Evolutionary conservation across 495 filamentous ascomycete species (phyloP).

Genomic region (Xylaria bambusicola): DNA sequence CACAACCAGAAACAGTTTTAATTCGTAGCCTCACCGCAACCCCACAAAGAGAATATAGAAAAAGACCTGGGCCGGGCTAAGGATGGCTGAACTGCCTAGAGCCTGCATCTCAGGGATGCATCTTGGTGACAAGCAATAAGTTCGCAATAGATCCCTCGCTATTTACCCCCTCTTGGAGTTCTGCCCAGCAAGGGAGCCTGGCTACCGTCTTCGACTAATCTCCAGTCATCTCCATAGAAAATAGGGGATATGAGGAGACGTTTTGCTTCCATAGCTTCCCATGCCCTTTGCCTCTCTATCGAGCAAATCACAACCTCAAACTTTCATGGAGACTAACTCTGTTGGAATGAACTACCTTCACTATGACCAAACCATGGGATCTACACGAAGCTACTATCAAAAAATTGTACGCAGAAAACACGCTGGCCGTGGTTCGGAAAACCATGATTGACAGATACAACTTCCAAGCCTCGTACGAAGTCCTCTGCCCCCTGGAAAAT

Average conservation of each 20-base stretch:
- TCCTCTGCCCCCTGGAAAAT: neutral
- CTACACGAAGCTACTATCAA: conserved; percentile 39
- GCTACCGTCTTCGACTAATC: too few species aligned
- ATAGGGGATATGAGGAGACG: neutral
- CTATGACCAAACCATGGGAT: conserved; percentile 50
- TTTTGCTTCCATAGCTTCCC: neutral
- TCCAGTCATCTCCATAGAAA: neutral
- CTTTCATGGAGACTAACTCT: neutral
- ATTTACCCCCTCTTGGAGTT: neutral
- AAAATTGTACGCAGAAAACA: conserved; percentile 43
- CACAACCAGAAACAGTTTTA: neutral
- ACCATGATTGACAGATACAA: conserved; percentile 44
- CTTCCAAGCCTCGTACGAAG: conserved; percentile 49
- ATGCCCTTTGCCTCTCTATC: neutral
- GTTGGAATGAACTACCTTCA: neutral
- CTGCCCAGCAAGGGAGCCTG: conserved; percentile 10
- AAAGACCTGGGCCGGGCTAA: neutral
- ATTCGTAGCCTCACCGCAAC: conserved; percentile 12
- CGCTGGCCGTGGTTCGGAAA: conserved; percentile 43
- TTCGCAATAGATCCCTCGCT: neutral
- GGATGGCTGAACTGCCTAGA: neutral
- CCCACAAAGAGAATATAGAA: neutral
- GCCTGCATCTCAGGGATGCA: conserved; percentile 4
- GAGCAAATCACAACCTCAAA: neutral
- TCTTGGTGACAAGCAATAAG: neutral